Evolutionary conservation across 192 early-diverging fungal genomes (phyloP), one percentile per base, ranked within the genome.

Genomic region (Coemansia sp.): DNA sequence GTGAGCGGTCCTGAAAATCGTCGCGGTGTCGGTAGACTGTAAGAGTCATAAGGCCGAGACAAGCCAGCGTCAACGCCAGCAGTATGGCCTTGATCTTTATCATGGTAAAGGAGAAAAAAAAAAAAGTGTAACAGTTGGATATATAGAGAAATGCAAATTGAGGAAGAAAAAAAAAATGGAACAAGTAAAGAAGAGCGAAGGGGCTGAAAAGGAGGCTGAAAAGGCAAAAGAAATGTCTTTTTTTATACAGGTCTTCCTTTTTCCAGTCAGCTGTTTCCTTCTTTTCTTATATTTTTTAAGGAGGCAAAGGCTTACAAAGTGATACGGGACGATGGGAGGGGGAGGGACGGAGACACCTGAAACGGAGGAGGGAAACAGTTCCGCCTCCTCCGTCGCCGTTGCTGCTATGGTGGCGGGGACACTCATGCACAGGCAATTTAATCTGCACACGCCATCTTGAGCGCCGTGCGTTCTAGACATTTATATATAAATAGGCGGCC

Each of bases 21-120:
- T 75, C 74, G 20, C 78, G 73, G 67, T 81, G 67, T 35, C 62
- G 65, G 65, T 70, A 73, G 4, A 50, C 70, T 2, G 78, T 68
- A 22, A 73, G 65, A 34, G 70, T 62, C 12, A 81, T 30, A 7
- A 81, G 58, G 12, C 67, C 70, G 47, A 81, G n/a, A 11, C 37
- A 47, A 3, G 39, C 60, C 16, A 81, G 61, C 20, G 55, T 40
- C 37, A 75, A 34, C 12, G 60, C 45, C 22, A 72, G 63, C 35
- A 76, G n/a, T 8, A 72, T 38, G 16, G 73, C 59, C 52, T 53
- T 50, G 61, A 67, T 50, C 62, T 73, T 81, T 27, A 76, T 12
- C 78, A 81, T 81, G 32, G 55, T 4, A 16, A 58, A 24, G 22
- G 22, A 24, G 22, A 24, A 32, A 0, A 24, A 50, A 22, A 24